A percentile compares a stretch with the other conserved stretches of the same genome.
phyloP scores from a whole-genome alignment of 2,329 filamentous ascomycete genomes.

The Hirsutella minnesotensis region DNA sequence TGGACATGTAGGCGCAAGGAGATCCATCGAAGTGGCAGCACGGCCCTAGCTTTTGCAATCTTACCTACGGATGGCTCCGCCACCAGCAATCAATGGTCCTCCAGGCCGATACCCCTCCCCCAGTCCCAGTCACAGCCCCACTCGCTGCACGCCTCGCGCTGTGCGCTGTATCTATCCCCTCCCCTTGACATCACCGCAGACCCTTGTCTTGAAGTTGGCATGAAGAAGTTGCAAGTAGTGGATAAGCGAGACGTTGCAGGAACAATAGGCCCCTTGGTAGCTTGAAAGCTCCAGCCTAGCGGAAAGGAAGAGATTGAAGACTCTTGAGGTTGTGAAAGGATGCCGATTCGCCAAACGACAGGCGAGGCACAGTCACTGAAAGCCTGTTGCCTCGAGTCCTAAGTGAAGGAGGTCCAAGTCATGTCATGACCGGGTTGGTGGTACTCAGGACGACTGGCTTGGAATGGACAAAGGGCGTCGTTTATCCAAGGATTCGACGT shows the following conservation, averaged over 20 bases:
- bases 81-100: constrained; percentile 3
- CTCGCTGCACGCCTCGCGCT: constrained; percentile 11
- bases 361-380: neutral
- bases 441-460: constrained; percentile 4
- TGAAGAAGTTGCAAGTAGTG: constrained; percentile 22
- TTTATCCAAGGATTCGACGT: constrained; percentile 1
- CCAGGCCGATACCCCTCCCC: constrained; percentile 4
- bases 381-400: neutral
- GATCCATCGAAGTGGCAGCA: neutral
- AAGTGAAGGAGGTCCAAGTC: neutral
- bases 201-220: constrained; percentile 22
- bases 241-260: constrained; percentile 11
- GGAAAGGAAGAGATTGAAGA: constrained; percentile 13
- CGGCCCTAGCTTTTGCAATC: neutral
- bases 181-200: constrained; percentile 18
- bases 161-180: constrained; percentile 10
- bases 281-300: constrained; percentile 52
- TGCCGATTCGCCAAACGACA: neutral
- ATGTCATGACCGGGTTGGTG: constrained; percentile 2
- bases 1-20: constrained; percentile 42
- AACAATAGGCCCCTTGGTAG: constrained; percentile 43
- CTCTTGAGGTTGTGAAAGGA: constrained; percentile 10
- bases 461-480: neutral
- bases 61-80: neutral
- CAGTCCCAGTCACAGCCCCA: constrained; percentile 7